phyloP scores from a whole-genome alignment of 352 stramenopile species.

The Phytophthora podocarpi region DNA sequence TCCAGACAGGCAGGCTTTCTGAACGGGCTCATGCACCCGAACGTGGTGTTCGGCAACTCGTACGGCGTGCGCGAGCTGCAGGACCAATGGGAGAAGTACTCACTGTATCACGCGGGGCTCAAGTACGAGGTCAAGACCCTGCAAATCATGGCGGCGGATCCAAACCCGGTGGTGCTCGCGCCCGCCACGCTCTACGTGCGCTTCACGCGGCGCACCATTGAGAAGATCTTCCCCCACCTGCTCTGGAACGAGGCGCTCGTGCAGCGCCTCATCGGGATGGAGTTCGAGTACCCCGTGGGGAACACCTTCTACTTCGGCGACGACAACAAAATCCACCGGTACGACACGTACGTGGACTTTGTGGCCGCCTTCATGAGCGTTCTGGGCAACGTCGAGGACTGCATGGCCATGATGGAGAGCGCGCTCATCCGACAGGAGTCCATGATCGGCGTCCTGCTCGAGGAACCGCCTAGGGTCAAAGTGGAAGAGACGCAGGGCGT shows the following conservation, averaged over 20 bases:
- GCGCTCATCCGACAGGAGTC: conserved; percentile 59
- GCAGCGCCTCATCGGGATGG: conserved; percentile 62
- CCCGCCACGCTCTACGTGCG: conserved; percentile 54
- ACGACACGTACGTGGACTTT: conserved; percentile 69
- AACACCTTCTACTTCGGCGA: conserved; percentile 71
- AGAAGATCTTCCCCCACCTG: conserved; percentile 73
- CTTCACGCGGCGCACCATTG: conserved; percentile 63
- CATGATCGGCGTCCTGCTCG: conserved; percentile 56
- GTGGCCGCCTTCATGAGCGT: conserved; percentile 44
- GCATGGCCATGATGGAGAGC: conserved; percentile 50
- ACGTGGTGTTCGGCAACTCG: conserved; percentile 57
- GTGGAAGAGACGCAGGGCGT: conserved; percentile 9
- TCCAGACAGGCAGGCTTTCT: conserved; percentile 39
- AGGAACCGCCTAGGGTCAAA: conserved; percentile 27
- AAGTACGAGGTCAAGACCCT: conserved; percentile 52
- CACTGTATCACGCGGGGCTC: conserved; percentile 55
- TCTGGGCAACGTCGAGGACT: conserved; percentile 57
- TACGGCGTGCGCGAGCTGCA: conserved; percentile 51
- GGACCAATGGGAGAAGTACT: conserved; percentile 73
- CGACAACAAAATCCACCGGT: conserved; percentile 59
- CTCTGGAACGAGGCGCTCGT: conserved; percentile 67
- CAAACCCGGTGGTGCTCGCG: conserved; percentile 49
- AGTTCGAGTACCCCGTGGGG: conserved; percentile 54
- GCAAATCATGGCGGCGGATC: conserved; percentile 46
- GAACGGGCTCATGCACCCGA: conserved; percentile 49